Base-by-base conservation (phyloP, 2,329 filamentous ascomycete genomes). In the Neophaeococcomyces aloes region DNA sequence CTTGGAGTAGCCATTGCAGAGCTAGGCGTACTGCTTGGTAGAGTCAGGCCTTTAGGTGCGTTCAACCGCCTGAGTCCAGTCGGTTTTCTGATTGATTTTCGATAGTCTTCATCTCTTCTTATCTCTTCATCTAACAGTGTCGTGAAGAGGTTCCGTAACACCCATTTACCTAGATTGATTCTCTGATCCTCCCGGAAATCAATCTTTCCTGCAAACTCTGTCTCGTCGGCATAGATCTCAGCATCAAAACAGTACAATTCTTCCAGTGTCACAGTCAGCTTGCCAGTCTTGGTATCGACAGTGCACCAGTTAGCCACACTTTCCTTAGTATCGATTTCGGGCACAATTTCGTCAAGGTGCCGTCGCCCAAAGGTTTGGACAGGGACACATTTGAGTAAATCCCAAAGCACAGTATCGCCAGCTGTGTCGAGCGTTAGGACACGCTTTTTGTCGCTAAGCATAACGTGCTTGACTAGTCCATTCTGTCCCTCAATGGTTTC, bases 171-270 rank as follows among this genome's bases (percentile, higher is more conserved):
- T 35, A 96, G 78, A 57, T 94, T 96, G 62, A 96, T 94, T 66
- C 91, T 78, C 65, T 96, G 89, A 56, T 98, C 91, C 56, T 96
- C 89, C 45, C 83, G 74, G 58, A 94, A 94, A 10, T 88, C 81
- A 14, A 83, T 70, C n/a, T 76, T 69, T 49, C 86, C 81, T 8
- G 83, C 75, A 43, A 89, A 55, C 31, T 79, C 71, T 29, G 93
- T 68, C 63, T 96, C 88, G 59, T 98, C 91, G 1, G 87, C 89
- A 60, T 98, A 98, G 63, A 94, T 83, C 59, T 98, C 91, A 13
- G 88, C 91, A 63, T 98, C 91, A 55, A 98, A 98, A 61, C 88
- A 95, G 54, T 93, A 93, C 57, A 91, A 93, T 31, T 88, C 86
- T 59, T 98, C 91, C 14, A 98, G 65, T 14, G 93, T 81, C 2